A percentile compares a stretch with the other conserved stretches of the same genome.
Evolutionary conservation across 306 rosid genomes (phyloP).

Genomic region (Castanospermum australe): DNA sequence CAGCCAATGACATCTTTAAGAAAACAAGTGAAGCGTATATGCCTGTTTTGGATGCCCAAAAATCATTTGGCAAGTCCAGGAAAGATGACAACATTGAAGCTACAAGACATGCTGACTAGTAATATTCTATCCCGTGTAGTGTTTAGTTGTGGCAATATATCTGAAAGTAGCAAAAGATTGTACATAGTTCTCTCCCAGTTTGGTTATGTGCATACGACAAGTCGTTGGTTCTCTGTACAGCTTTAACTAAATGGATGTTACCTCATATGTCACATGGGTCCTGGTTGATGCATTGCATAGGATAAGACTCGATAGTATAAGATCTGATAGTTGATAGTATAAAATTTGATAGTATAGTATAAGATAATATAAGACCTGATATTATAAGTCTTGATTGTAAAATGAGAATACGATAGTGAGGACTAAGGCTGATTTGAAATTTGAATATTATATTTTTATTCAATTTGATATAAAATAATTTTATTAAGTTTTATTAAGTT

Average conservation of each 20-base stretch:
- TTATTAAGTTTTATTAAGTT: no score
- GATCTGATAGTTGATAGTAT: no score
- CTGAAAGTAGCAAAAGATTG: not conserved
- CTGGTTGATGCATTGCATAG: not conserved
- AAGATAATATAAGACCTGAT: no score
- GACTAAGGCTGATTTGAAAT: no score
- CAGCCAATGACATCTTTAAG: constrained; percentile 43
- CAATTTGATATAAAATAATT: no score
- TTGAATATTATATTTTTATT: no score
- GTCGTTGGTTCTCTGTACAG: constrained; percentile 1
- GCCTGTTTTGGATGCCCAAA: constrained; percentile 61
- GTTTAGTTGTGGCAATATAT: not conserved
- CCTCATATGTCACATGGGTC: no score
- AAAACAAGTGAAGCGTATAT: constrained; percentile 62
- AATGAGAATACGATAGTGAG: no score
- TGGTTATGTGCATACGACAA: constrained; percentile 7
- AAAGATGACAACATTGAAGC: constrained; percentile 55
- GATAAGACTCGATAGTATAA: no score
- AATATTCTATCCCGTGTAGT: not conserved
- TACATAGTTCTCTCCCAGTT: constrained; percentile 16
- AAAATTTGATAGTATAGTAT: no score
- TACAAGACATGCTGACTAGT: constrained; percentile 35
- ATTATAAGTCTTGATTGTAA: no score
- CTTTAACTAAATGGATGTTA: not conserved
- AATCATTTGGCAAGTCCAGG: constrained; percentile 58